Base-by-base conservation (phyloP, 2,329 filamentous ascomycete genomes). In the Hypoxylon rubiginosum region DNA sequence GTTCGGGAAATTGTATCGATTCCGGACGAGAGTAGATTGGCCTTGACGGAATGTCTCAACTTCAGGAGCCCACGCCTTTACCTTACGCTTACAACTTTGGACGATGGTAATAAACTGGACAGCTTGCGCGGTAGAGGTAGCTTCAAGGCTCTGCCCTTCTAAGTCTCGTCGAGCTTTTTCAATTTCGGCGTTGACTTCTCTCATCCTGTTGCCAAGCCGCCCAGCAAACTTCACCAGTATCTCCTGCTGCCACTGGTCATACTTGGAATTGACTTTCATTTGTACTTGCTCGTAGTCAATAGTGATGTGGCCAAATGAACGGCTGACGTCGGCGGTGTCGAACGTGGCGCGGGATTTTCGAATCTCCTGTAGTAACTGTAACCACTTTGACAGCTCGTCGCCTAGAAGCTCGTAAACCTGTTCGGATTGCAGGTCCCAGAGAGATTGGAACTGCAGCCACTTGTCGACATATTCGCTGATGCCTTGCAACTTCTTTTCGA, bases 221-320 rank as follows among this genome's bases (percentile, higher is more conserved):
- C 88, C 87, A 39, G 94, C 96, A 79, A 99, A 99, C 77, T 97
- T 97, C 72, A 92, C 88, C 39, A 98, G 85, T 59, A 99, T 97
- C 71, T 99, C 96, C 74, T 97, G 93, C 79, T 99, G 96, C 96
- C 97, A 99, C 79, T 98, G 95, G 77, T 99, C 97, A 77, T 99
- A 99, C 79, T 98, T 99, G 73, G 94, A 93, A 75, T 98, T 99
- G 79, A 99, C 96, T 80, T 97, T 97, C 62, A 95, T 93, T 80
- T 99, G 97, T 0, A 99, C 96, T 79, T 99, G 97, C 74, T 98
- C 96, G 75, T 99, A 99, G 78, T 99, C 95, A 75, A 99, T 94
- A 3, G 92, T 93, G 58, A 98, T 90, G 79, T 97, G 95, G 4
- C 96, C 96, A 77, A 99, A 99, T 0, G 91, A 92, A 41, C 92